Base-by-base conservation (phyloP, 768 basidiomycete genomes). In the Mycena vulgaris region DNA sequence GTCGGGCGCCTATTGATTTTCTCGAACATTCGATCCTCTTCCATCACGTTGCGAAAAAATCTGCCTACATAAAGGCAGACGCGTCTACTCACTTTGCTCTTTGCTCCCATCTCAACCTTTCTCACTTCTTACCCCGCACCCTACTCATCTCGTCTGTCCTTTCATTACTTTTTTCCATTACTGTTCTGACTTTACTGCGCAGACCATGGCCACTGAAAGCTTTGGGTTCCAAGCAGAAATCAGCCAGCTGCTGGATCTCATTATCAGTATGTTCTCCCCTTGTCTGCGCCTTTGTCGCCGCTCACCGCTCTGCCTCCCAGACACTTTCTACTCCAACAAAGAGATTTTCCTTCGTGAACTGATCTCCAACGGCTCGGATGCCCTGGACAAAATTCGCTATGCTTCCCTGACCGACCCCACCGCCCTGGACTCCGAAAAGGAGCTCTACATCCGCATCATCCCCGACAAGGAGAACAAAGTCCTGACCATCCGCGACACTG, bases 281-380 rank as follows among this genome's bases (percentile, higher is more conserved):
- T 65, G 37, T 61, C 51, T 30, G 69, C 21, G 27, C 48, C 25
- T 28, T 14, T n/a, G 48, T 37, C 57, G 67, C 65, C 62, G 74
- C 58, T 77, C 40, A 25, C 56, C 56, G 37, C 9, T 30, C 47
- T 58, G 61, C 19, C 42, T 17, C 57, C 23, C 74, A 95, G 94
- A 98, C 89, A 98, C 97, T 72, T 99, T 99, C 92, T 99, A 99
- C 92, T 98, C 96, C 71, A 98, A 99, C 92, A 99, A 99, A 89
- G 97, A 98, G 86, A 99, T 99, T 83, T 99, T 99, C 91, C 92
- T 99, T 76, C 95, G 98, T 81, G 98, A 99, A 85, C 72, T 99
- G 76, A 98, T 97, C 84, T 99, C 97, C 74, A 98, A 98, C 86
- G 86, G 87, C 74, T 99, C 98, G 69, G 98, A 99, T 90, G 98